Evolutionary conservation across 768 basidiomycete genomes (phyloP), one percentile per base, ranked within the genome.

Genomic region (Termitomyces sp.): DNA sequence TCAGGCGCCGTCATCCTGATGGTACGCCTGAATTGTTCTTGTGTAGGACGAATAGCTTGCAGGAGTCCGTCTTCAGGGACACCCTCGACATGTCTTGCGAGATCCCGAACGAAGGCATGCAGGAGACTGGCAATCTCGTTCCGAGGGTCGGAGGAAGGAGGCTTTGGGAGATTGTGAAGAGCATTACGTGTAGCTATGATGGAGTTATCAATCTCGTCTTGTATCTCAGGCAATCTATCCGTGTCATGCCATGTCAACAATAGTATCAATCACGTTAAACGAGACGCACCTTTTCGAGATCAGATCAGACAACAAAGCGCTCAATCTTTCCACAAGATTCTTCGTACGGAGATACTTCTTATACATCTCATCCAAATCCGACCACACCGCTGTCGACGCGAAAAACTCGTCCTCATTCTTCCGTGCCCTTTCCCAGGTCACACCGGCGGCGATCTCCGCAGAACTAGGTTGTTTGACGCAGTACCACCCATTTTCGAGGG

Each of bases 371-470:
- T 85, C 85, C 1, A 90, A 72, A 7, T 78, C 74, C 4, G 74
- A 79, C 87, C 87, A 91, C 0, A 85, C 84, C 0, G 76, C 51
- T 0, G 70, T 81, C 10, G 73, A 71, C 8, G 75, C 61, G 67
- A 92, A 92, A 70, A 81, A 92, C 0, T 76, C 71, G 5, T 81
- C 69, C 66, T 92, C 91, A 34, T 71, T 70, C 32, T 69, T 62
- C 2, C 90, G 81, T 0, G 91, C 91, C 25, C 83, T 76, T 17
- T 70, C 72, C 86, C 88, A 91, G 1, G 83, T 79, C 49, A 84
- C 77, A 2, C 81, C 83, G 1, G 71, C 56, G 20, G 78, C 79
- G 12, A 89, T 68, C 14, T 85, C 80, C 1, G 71, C 74, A 0
- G 85, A 82, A 65, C 77, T 76, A 0, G 83, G 81, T 61, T 83